phyloP scores from a whole-genome alignment of 164 flowering plant genomes.

The Liquidambar formosana region DNA sequence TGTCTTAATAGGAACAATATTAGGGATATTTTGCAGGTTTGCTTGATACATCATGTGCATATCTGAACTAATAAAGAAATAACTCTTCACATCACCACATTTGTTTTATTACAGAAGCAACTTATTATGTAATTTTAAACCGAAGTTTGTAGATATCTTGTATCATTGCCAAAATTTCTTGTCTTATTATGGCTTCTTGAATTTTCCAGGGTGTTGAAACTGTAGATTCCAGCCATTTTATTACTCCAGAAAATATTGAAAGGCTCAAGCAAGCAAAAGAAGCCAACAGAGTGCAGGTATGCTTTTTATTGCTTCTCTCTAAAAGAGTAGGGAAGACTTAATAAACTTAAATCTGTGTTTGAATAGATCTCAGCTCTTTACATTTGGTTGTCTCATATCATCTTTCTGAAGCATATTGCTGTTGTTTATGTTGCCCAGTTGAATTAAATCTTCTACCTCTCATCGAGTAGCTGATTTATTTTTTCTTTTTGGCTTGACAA shows the following conservation, averaged over 20 bases:
- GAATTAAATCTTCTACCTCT: too few species aligned
- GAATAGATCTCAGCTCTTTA: not conserved
- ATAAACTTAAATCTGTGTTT: not conserved
- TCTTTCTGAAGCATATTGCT: not conserved
- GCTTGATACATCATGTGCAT: too few species aligned
- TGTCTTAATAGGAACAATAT: too few species aligned
- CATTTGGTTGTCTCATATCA: not conserved
- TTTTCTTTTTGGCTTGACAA: too few species aligned
- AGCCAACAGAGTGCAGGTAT: conserved; percentile 89
- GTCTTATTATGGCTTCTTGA: not conserved
- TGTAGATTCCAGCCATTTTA: conserved; percentile 61
- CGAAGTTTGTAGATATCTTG: too few species aligned
- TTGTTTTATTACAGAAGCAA: too few species aligned
- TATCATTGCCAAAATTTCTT: not conserved
- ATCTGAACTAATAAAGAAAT: too few species aligned
- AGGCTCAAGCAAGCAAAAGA: conserved; percentile 86
- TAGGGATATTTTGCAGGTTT: too few species aligned
- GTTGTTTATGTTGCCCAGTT: too few species aligned
- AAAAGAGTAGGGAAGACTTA: not conserved
- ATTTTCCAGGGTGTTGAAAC: conserved; percentile 77
- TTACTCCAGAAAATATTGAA: conserved; percentile 79
- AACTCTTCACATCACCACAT: too few species aligned
- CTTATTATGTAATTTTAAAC: too few species aligned
- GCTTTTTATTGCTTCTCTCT: not conserved
- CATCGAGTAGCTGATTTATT: too few species aligned